Evolutionary conservation across 441 rosid species (phyloP), one percentile per base, ranked within the genome.

Genomic region (Erodium chrysanthum): DNA sequence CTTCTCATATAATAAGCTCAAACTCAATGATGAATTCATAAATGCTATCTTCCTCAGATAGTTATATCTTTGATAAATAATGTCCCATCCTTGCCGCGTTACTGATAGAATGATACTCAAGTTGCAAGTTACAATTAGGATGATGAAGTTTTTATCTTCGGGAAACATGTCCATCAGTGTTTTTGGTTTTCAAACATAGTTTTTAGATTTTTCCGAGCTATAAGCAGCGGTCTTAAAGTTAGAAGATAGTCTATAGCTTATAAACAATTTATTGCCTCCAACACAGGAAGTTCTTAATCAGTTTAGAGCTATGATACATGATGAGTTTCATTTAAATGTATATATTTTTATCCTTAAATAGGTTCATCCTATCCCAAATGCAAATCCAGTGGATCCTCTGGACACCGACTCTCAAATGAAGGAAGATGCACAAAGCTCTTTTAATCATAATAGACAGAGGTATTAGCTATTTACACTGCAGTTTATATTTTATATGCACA

Each of bases 401-500:
- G 73, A 76, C 77, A 76, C 75, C 8, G 93, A 88, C 77, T 72
- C 80, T 75, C 74, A 86, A 37, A 76, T 82, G 75, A 82, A 72
- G 73, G 96, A 86, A 77, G 97, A 88, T 79, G 94, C 90, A 22
- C 87, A 90, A 70, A 86, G 88, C 81, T 83, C 87, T 46, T 85
- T 80, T 75, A 9, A 71, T 59, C 70, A 84, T 37, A 80, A 62
- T 75, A 87, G 75, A 84, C 83, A 80, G 12, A 75, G 83, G 88
- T 90, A 83, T 72, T 14, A 72, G 5, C 65, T 65, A 66, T n/a
- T 66, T 66, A 48, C 12, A 48, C 8, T 15, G 20, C 0, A 22
- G 21, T 59, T 50, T 42, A 23, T n/a, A 17, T 31, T 59, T 50
- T 42, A 23, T n/a, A 17, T 31, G 71, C 20, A 62, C 10, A 10